phyloP scores from a whole-genome alignment of 331 rosid genomes.

The Quercus phellos region DNA sequence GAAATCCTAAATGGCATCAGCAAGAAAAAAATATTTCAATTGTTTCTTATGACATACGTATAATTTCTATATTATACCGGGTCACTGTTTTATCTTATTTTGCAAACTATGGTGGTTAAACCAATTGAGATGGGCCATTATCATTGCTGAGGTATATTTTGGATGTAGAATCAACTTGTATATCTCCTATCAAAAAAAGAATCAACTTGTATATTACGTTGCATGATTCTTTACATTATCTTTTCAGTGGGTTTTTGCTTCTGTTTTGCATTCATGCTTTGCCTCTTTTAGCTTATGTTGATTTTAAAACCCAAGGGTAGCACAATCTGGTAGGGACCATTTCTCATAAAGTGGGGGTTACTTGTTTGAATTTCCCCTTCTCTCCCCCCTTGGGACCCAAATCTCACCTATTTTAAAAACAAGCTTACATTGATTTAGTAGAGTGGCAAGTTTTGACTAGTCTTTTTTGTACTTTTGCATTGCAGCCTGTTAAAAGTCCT shows the following conservation, averaged over 20 bases:
- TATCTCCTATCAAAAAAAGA: not conserved
- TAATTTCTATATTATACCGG: not conserved
- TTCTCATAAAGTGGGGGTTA: too few relatives aligned
- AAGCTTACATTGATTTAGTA: not conserved
- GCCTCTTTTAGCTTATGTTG: not conserved
- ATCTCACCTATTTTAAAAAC: too few relatives aligned
- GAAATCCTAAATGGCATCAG: not conserved
- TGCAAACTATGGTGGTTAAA: not conserved
- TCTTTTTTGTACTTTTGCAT: conserved; percentile 9
- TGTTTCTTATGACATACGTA: too few relatives aligned
- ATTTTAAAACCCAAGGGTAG: too few relatives aligned
- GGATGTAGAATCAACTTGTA: not conserved
- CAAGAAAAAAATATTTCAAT: not conserved
- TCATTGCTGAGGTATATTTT: not conserved
- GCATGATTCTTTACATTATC: too few relatives aligned
- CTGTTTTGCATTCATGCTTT: not conserved
- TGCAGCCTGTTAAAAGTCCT: conserved; percentile 95
- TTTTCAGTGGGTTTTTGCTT: not conserved
- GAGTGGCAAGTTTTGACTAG: conserved; percentile 1
- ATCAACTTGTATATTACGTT: not conserved
- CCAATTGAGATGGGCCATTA: not conserved
- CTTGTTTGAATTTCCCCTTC: too few relatives aligned
- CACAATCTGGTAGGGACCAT: too few relatives aligned
- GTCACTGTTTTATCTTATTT: not conserved
- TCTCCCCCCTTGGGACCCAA: too few relatives aligned